phyloP scores from a whole-genome alignment of 2,329 filamentous ascomycete genomes.

The Leptographium wingfieldii region DNA sequence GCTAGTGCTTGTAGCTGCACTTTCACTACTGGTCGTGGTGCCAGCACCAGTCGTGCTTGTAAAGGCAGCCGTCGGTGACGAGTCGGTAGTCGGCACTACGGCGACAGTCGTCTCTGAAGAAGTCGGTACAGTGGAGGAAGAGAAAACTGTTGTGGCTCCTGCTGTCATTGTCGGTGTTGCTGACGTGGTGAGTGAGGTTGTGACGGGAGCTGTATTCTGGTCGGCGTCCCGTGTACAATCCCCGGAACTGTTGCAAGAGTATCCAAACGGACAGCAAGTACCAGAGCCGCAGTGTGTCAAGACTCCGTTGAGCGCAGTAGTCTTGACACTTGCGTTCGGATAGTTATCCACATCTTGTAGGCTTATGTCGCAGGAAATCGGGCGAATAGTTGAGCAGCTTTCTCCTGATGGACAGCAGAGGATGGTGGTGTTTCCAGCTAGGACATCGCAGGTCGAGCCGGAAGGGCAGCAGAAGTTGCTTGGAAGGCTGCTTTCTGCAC shows the following conservation, averaged over 20 bases:
- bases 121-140: slow-evolving; percentile 11
- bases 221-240: slow-evolving; percentile 41
- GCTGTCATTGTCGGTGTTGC: slow-evolving; percentile 10
- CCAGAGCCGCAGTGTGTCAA: slow-evolving; percentile 43
- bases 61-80: slow-evolving; percentile 5
- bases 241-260: slow-evolving; percentile 40
- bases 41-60: slow-evolving; percentile 6
- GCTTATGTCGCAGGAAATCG: slow-evolving; percentile 51
- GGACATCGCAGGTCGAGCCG: slow-evolving; percentile 40
- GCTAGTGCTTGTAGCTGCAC: slow-evolving; percentile 10
- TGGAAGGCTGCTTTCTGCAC: slow-evolving; percentile 40
- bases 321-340: slow-evolving; percentile 51
- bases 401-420: slow-evolving; percentile 54
- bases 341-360: slow-evolving; percentile 48
- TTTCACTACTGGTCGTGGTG: slow-evolving; percentile 24
- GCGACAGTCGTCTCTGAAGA: slow-evolving; percentile 12
- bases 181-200: slow-evolving; percentile 13
- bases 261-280: slow-evolving; percentile 63
- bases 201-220: slow-evolving; percentile 25
- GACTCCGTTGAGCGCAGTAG: slow-evolving; percentile 43
- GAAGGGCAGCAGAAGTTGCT: slow-evolving; percentile 54
- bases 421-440: slow-evolving; percentile 53
- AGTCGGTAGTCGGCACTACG: slow-evolving; percentile 13
- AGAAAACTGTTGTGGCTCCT: slow-evolving; percentile 3
- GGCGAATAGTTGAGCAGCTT: slow-evolving; percentile 47